Conservation (phyloP, 306 rosid genomes). For the Cercis canadensis region DNA sequence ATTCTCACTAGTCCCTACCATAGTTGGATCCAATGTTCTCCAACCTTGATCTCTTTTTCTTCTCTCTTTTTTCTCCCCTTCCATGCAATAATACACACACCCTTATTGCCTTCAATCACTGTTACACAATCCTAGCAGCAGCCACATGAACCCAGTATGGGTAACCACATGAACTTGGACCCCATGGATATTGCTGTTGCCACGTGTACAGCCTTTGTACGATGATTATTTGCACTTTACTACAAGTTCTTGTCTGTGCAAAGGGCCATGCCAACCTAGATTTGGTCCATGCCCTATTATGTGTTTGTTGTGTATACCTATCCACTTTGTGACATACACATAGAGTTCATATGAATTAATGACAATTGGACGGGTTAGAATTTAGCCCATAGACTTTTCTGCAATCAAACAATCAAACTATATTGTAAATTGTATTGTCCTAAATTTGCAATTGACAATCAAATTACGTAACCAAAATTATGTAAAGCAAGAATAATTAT, state of each 20-base stretch:
- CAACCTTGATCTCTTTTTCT: background rate
- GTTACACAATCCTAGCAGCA: slow-evolving; percentile 7
- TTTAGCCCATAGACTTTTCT: too few species aligned
- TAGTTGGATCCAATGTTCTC: slow-evolving; percentile 20
- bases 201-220: slow-evolving; percentile 44
- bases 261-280: slow-evolving; percentile 42
- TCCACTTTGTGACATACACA: too few species aligned
- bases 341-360: too few species aligned
- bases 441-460: too few species aligned
- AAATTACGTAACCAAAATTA: too few species aligned
- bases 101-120: slow-evolving; percentile 32
- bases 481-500: too few species aligned
- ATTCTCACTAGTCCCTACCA: slow-evolving; percentile 33
- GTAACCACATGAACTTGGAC: slow-evolving; percentile 52
- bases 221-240: slow-evolving; percentile 37
- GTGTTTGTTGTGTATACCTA: slow-evolving; percentile 5
- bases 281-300: slow-evolving; percentile 39
- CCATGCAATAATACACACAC: slow-evolving; percentile 29
- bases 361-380: too few species aligned
- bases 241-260: slow-evolving; percentile 35
- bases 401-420: too few species aligned
- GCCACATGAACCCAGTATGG: slow-evolving; percentile 49
- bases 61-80: background rate
- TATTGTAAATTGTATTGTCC: too few species aligned
- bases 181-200: slow-evolving; percentile 40